Conservation (phyloP, 768 basidiomycete species). For the Grammothele lineata region DNA sequence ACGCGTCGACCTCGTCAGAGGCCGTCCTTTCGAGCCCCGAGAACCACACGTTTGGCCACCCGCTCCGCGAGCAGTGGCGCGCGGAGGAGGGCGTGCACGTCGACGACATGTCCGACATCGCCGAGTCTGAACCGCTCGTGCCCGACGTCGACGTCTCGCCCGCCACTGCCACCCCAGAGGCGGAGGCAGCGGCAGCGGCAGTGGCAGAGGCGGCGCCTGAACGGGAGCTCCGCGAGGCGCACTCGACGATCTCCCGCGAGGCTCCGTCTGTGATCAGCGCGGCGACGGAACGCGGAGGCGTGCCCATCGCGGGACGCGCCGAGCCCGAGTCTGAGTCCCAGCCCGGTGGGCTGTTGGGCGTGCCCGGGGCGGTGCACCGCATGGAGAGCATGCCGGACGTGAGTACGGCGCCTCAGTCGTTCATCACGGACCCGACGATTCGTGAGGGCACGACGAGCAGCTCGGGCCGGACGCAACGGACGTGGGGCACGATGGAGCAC, state of each 20-base stretch:
- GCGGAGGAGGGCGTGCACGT: slow-evolving; percentile 19
- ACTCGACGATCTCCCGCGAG: slow-evolving; percentile 17
- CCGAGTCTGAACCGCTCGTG: slow-evolving; percentile 17
- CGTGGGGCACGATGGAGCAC: slow-evolving; percentile 43
- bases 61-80: slow-evolving; percentile 39
- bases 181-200: background rate
- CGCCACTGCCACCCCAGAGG: background rate
- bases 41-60: slow-evolving; percentile 74
- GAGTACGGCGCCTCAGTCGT: slow-evolving; percentile 66
- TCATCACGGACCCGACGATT: slow-evolving; percentile 63
- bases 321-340: slow-evolving; percentile 2
- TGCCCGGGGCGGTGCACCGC: slow-evolving; percentile 3
- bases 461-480: slow-evolving; percentile 42
- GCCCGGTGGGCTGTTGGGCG: background rate
- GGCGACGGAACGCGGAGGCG: slow-evolving; percentile 16
- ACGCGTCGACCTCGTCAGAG: slow-evolving; percentile 34
- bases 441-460: slow-evolving; percentile 52
- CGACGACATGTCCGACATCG: slow-evolving; percentile 14
- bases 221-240: slow-evolving; percentile 20
- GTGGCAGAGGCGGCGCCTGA: background rate
- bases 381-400: slow-evolving; percentile 49
- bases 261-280: slow-evolving; percentile 16
- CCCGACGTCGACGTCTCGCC: slow-evolving; percentile 5
- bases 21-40: slow-evolving; percentile 49
- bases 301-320: slow-evolving; percentile 24